phyloP scores from a whole-genome alignment of 2,329 filamentous ascomycete genomes.

The Stachybotrys chlorohalonatus region DNA sequence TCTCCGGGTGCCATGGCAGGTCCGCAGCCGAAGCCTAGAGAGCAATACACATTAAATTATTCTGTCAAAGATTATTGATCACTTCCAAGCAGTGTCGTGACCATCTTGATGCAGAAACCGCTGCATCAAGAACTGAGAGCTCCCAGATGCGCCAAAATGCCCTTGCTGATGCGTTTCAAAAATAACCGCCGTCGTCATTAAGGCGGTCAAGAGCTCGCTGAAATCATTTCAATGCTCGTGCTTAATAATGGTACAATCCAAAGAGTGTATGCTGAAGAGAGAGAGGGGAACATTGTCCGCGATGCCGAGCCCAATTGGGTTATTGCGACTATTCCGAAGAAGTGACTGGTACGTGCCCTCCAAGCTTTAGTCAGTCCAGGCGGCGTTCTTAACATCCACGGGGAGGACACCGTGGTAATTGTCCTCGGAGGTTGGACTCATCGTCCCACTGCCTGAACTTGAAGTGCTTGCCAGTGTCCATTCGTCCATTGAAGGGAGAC shows the following conservation, averaged over 20 bases:
- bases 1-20: background rate
- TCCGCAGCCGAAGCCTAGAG: background rate
- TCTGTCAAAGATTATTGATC: background rate
- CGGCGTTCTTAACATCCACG: background rate
- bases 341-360: background rate
- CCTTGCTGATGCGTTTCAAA: background rate
- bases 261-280: background rate
- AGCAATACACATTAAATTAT: background rate
- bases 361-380: background rate
- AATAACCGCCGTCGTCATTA: background rate
- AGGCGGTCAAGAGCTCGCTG: background rate
- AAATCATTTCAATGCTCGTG: background rate
- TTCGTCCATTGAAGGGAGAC: conserved; percentile 61
- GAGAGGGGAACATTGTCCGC: background rate
- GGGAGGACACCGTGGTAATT: conserved; percentile 21
- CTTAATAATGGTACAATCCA: background rate
- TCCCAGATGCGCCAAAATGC: background rate
- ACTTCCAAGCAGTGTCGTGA: background rate
- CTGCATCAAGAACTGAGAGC: background rate
- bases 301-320: background rate
- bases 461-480: conserved; percentile 86
- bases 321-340: background rate
- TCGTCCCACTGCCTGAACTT: conserved; percentile 43
- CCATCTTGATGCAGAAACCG: background rate
- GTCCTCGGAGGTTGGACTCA: conserved; percentile 40